Base-by-base conservation (phyloP, 1,139 yeast species). In the Nakaseomyces glabratus region DNA sequence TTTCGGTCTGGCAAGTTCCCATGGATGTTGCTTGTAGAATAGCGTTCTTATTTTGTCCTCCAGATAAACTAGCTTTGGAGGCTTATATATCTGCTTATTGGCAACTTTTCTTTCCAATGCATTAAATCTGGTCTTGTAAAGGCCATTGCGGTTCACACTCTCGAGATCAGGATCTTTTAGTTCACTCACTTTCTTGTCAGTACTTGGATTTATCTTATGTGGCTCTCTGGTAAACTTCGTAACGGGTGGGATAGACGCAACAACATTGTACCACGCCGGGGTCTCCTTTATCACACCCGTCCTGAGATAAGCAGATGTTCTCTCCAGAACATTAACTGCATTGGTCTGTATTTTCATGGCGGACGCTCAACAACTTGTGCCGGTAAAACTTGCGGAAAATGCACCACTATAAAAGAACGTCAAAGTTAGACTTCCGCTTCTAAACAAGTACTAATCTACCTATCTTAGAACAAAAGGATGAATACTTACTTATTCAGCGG, bases 1-100 rank as follows among this genome's bases (percentile, higher is more conserved):
- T 55, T 84, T 84, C n/a, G 98, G 96, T 47, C 95, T 73, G 2
- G 98, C 82, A 40, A 88, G 66, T 61, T 90, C 99, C 98, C 98
- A 90, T 9, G 99, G 98, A 59, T 90, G 99, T 57, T 88, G 95
- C 41, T 75, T 76, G 60, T 79, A 90, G 53, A 90, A 90, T 20
- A 82, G 66, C 35, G 71, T 68, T 63, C 98, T 74, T 48, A 90
- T 63, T 49, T 76, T 73, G 60, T 90, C 98, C 60, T 90, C 97
- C 35, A 81, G 64, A 52, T 75, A 86, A 40, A 61, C 62, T 49
- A 90, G 66, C 46, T 74, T 73, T 32, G 80, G 78, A 5, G 85
- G 70, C 42, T 68, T 64, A 50, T 72, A 71, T 22, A 75, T 51
- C 35, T 61, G 63, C 43, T 49, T 52, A 41, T 61, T 51, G 38